These are phyloP conservation scores for Globisporangium nodosum DNA, from an alignment of 352 stramenopile genomes.

Conservation along the genomic window DNA sequence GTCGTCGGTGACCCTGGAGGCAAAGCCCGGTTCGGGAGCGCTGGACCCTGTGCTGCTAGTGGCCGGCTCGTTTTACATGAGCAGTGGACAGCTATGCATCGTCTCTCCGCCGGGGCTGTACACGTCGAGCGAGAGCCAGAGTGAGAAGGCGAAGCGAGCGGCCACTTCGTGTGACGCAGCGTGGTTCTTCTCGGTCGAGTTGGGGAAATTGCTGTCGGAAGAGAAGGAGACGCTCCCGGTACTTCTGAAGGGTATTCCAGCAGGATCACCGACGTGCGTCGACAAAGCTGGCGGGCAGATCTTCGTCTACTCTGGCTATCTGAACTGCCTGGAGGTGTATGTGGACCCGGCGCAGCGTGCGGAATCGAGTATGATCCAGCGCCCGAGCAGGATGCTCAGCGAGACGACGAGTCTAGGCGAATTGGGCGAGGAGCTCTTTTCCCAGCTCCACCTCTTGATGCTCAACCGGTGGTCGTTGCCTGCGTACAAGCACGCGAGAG, in stretches of 20 bases:
- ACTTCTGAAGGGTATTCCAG: conserved; percentile 50
- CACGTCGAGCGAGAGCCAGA: conserved; percentile 25
- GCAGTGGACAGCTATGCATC: conserved; percentile 51
- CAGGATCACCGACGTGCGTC: conserved; percentile 60
- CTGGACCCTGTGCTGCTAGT: conserved; percentile 73
- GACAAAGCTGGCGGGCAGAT: conserved; percentile 39
- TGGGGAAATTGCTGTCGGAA: conserved; percentile 24
- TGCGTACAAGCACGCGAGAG: conserved; percentile 35
- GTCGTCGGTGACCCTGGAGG: conserved; percentile 22
- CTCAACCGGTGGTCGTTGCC: conserved; percentile 31
- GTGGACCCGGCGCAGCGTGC: conserved; percentile 9
- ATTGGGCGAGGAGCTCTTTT: conserved; percentile 26
- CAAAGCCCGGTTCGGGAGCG: conserved; percentile 25
- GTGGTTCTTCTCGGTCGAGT: conserved; percentile 63
- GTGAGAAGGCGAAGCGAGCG: conserved; percentile 33
- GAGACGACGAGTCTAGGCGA: conserved; percentile 15
- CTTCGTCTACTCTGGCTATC: conserved; percentile 57
- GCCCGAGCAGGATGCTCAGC: neutral
- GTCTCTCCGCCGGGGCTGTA: conserved; percentile 63
- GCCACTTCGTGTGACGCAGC: conserved; percentile 50
- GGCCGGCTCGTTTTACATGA: conserved; percentile 64
- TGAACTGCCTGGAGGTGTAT: conserved; percentile 71
- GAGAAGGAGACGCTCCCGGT: conserved; percentile 24
- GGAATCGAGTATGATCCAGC: conserved; percentile 3
- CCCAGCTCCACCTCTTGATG: conserved; percentile 27